Base-by-base conservation (phyloP, 2,329 filamentous ascomycete genomes). In the Fusarium staphyleae region DNA sequence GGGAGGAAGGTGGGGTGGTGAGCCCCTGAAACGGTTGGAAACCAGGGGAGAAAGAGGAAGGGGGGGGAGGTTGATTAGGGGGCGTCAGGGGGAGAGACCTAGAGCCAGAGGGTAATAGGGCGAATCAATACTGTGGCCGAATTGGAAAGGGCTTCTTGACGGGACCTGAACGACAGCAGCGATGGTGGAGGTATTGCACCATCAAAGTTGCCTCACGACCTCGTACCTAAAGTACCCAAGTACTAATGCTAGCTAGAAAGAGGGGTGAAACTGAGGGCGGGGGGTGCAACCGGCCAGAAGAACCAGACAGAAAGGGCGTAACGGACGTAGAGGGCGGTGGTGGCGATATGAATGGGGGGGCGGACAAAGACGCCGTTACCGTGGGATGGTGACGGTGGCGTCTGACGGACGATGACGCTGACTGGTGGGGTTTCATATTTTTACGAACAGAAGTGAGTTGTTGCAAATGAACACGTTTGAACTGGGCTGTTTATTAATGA, bases 371-470 rank as follows among this genome's bases (percentile, higher is more conserved):
- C 39, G 54, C 57, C 57, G 57, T 61, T 54, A 55, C 57, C 35
- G 53, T 54, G 48, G 57, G 53, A 57, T 57, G 53, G 60, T 48
- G 60, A 57, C 42, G 47, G 61, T 64, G 61, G 61, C 60, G 61
- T 64, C 60, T 59, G 51, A 53, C 46, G 19, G 60, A 26, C 60
- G 54, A 64, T 64, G 60, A 64, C 60, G 60, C 63, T 51, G 48
- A 7, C 19, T 7, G 30, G 57, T 62, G 24, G 40, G 35, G 40
- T 42, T 26, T 22, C 46, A 39, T 33, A 44, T 35, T 42, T 13
- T 43, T n/a, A 4, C 28, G 28, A 22, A 22, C 19, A 22, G 19
- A 22, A 4, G 4, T 7, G 19, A 22, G 7, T 4, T 7, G 19
- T 22, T 22, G 7, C 19, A 7, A 7, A 22, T 22, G 19, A 22